A percentile compares a stretch with the other conserved stretches of the same genome.
phyloP scores from a whole-genome alignment of 805 yeast species.

The Ogataea angusta region DNA sequence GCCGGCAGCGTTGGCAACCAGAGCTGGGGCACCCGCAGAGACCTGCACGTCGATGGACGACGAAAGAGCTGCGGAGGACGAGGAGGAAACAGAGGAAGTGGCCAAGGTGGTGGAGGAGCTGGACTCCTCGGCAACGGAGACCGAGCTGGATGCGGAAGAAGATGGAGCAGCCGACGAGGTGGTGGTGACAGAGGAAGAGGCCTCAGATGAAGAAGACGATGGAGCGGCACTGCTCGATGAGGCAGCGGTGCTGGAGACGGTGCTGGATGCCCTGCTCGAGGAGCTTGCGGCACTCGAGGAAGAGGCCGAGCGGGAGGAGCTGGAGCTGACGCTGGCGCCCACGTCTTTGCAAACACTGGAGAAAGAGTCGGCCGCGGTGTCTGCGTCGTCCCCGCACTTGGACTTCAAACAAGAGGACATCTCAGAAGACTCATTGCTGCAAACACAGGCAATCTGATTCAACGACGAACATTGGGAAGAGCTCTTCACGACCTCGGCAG shows the following conservation, averaged over 20 bases:
- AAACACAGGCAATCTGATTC: conserved; percentile 66
- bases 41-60: conserved; percentile 19
- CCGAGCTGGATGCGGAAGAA: conserved; percentile 15
- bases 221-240: conserved; percentile 24
- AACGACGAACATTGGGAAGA: conserved; percentile 55
- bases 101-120: conserved; percentile 14
- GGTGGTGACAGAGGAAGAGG: conserved; percentile 21
- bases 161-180: conserved; percentile 25
- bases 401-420: conserved; percentile 61
- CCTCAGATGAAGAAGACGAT: conserved; percentile 19
- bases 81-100: conserved; percentile 17
- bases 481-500: conserved; percentile 58
- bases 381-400: conserved; percentile 64
- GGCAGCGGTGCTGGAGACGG: conserved; percentile 12
- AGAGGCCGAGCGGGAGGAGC: conserved; percentile 29
- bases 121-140: conserved; percentile 18
- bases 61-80: conserved; percentile 13
- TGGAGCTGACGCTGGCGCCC: conserved; percentile 35
- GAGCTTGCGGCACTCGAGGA: conserved; percentile 24
- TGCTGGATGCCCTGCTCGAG: conserved; percentile 11
- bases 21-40: conserved; percentile 23
- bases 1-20: conserved; percentile 28
- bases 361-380: conserved; percentile 59
- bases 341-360: conserved; percentile 47
- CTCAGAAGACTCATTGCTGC: conserved; percentile 51